Evolutionary conservation across 108 stramenopile genomes (phyloP).

Genomic region (Cyclotella distinguenda): DNA sequence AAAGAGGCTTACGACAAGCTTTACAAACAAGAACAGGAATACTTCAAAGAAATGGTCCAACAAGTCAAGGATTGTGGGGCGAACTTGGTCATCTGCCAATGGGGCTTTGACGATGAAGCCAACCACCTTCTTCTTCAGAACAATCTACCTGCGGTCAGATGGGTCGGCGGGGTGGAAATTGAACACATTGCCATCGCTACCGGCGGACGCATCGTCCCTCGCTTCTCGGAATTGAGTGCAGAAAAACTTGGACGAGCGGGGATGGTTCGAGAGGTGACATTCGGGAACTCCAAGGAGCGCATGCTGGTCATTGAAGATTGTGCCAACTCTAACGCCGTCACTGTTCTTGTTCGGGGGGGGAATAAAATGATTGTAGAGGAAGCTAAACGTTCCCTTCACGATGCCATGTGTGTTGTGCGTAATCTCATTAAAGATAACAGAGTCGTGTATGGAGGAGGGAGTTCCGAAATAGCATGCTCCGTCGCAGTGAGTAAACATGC

Average conservation of each 20-base stretch:
- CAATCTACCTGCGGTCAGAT: slow-evolving; percentile 90
- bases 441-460: slow-evolving; percentile 98
- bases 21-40: slow-evolving; percentile 93
- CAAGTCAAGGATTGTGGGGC: slow-evolving; percentile 98
- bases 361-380: slow-evolving; percentile 99
- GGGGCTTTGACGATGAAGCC: slow-evolving; percentile 99
- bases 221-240: slow-evolving; percentile 89
- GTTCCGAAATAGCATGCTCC: slow-evolving; percentile 98
- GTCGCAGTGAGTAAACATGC: slow-evolving; percentile 90
- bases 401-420: slow-evolving; percentile 99
- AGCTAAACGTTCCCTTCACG: slow-evolving; percentile 99
- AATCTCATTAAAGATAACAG: slow-evolving; percentile 97
- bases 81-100: slow-evolving; percentile 97
- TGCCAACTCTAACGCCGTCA: slow-evolving; percentile 94
- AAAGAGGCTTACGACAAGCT: slow-evolving; percentile 95
- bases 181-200: slow-evolving; percentile 99
- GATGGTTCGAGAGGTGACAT: slow-evolving; percentile 89
- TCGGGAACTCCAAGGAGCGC: slow-evolving; percentile 96
- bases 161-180: slow-evolving; percentile 99
- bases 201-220: slow-evolving; percentile 98
- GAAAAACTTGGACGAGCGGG: slow-evolving; percentile 97
- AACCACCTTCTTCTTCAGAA: slow-evolving; percentile 96
- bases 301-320: slow-evolving; percentile 98
- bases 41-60: slow-evolving; percentile 97
- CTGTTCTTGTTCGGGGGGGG: slow-evolving; percentile 96